Evolutionary conservation across 768 basidiomycete genomes (phyloP).

Genomic region (Pisolithus microcarpus): DNA sequence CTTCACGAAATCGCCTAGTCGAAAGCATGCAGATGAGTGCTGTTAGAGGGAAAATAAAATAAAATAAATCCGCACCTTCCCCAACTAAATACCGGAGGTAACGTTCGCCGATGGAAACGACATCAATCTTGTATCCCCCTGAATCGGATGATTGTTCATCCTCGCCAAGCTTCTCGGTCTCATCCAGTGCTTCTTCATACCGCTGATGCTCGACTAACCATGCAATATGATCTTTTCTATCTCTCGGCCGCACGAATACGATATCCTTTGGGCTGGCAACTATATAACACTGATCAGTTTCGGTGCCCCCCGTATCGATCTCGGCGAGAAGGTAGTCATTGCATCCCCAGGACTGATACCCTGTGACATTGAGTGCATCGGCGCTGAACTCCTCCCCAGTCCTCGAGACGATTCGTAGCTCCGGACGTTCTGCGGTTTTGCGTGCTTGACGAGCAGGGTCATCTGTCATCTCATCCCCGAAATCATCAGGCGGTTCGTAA

Average conservation of each 20-base stretch:
- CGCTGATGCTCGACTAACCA: constrained; percentile 85
- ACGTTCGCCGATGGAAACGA: constrained; percentile 69
- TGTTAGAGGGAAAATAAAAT: not conserved
- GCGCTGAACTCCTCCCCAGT: constrained; percentile 82
- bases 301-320: constrained; percentile 22
- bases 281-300: constrained; percentile 54
- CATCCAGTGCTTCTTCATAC: constrained; percentile 86
- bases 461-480: constrained; percentile 55
- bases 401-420: constrained; percentile 85
- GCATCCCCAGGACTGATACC: constrained; percentile 81
- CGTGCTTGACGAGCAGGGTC: constrained; percentile 71
- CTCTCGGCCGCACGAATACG: constrained; percentile 80
- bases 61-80: constrained; percentile 47
- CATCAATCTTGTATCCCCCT: constrained; percentile 39
- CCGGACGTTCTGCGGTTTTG: constrained; percentile 85
- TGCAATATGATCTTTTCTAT: constrained; percentile 80
- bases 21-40: not conserved
- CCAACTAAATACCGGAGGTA: constrained; percentile 83
- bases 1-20: constrained; percentile 55
- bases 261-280: constrained; percentile 85
- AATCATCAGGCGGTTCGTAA: constrained; percentile 75
- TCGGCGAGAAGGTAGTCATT: constrained; percentile 82
- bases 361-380: constrained; percentile 73
- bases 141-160: constrained; percentile 24
- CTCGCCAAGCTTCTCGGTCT: constrained; percentile 58